phyloP scores from a whole-genome alignment of 2,329 filamentous ascomycete species.

The Iodosphaeria phyllophila region DNA sequence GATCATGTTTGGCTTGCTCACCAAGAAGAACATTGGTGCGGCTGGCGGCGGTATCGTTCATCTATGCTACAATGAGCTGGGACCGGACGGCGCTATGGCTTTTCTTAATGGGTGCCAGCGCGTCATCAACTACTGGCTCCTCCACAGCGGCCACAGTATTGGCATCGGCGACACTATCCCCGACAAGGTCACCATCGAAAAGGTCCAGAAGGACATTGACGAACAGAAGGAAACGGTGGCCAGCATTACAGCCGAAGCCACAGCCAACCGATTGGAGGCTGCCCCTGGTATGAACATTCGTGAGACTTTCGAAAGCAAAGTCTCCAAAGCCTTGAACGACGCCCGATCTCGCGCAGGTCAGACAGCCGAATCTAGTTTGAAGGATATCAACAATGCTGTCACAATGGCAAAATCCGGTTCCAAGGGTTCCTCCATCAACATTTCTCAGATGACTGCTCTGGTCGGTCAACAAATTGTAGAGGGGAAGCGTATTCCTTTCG shows the following conservation, averaged over 20 bases:
- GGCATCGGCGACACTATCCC: constrained; percentile 97
- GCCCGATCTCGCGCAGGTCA: constrained; percentile 95
- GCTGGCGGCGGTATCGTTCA: constrained; percentile 82
- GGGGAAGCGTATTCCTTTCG: constrained; percentile 96
- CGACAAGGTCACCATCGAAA: constrained; percentile 64
- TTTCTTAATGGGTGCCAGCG: constrained; percentile 95
- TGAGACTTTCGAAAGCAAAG: constrained; percentile 95
- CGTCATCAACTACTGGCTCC: constrained; percentile 91
- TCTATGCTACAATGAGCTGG: constrained; percentile 89
- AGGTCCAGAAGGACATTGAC: constrained; percentile 67
- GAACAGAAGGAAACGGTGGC: constrained; percentile 68
- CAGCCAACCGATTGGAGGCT: constrained; percentile 75
- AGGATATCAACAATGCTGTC: constrained; percentile 90
- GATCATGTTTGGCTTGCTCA: constrained; percentile 75
- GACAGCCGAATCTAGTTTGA: constrained; percentile 76
- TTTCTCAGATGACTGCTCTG: constrained; percentile 96
- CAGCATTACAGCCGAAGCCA: constrained; percentile 57
- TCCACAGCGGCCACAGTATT: constrained; percentile 93
- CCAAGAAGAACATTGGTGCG: constrained; percentile 89
- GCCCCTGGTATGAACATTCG: constrained; percentile 95
- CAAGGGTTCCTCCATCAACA: constrained; percentile 98
- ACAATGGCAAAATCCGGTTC: constrained; percentile 94
- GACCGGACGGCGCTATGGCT: constrained; percentile 66
- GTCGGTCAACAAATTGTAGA: constrained; percentile 97
- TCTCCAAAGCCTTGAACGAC: constrained; percentile 82